Conservation (phyloP, 164 flowering plant species). For the Kalanchoe fedtschenkoi region DNA sequence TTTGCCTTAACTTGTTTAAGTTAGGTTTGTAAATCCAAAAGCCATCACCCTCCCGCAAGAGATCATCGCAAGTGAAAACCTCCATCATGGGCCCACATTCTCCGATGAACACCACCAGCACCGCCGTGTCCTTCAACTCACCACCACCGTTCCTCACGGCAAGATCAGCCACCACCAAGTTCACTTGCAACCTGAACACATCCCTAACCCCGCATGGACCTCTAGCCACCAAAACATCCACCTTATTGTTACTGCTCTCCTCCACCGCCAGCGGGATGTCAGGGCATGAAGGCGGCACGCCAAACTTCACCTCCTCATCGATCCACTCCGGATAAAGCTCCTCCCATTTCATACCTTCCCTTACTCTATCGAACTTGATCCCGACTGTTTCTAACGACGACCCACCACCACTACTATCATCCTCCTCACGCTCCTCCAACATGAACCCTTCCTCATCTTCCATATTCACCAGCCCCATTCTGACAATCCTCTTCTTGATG, state of each 20-base stretch:
- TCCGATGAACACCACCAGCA: slow-evolving; percentile 46
- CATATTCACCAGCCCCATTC: slow-evolving; percentile 30
- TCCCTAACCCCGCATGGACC: slow-evolving; percentile 42
- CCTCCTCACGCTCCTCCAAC: background rate
- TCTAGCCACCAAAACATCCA: slow-evolving; percentile 52
- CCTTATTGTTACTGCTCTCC: slow-evolving; percentile 20
- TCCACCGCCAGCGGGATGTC: slow-evolving; percentile 67
- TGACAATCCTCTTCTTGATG: slow-evolving; percentile 15
- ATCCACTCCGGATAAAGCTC: slow-evolving; percentile 68
- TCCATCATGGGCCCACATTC: slow-evolving; percentile 64
- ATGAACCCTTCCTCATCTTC: slow-evolving; percentile 10
- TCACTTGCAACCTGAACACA: slow-evolving; percentile 56
- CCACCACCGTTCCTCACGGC: slow-evolving; percentile 10
- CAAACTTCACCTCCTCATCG: slow-evolving; percentile 35
- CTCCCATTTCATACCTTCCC: slow-evolving; percentile 28
- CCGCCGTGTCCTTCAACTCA: slow-evolving; percentile 11
- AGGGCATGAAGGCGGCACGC: slow-evolving; percentile 31
- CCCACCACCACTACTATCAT: too few species aligned
- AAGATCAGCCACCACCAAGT: slow-evolving; percentile 59
- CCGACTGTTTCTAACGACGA: slow-evolving; percentile 12
- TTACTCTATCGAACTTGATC: slow-evolving; percentile 39
- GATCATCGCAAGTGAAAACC: slow-evolving; percentile 66
- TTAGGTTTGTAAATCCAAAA: slow-evolving; percentile 52
- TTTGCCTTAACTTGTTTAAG: slow-evolving; percentile 34
- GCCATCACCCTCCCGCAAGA: slow-evolving; percentile 28